These are phyloP conservation scores for Brassica rapa DNA, from an alignment of 345 rosid genomes.

Conservation along the genomic window DNA sequence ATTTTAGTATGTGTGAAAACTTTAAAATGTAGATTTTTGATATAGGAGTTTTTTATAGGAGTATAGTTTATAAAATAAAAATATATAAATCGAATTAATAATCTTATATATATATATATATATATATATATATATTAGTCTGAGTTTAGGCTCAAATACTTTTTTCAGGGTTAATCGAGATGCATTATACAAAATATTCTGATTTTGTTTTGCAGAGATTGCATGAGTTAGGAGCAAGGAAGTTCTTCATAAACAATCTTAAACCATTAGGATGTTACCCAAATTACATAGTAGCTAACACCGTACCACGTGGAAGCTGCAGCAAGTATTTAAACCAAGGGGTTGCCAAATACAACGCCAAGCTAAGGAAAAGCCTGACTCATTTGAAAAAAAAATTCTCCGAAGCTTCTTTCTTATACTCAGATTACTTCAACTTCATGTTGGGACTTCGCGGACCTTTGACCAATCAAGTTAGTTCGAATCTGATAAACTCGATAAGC, in stretches of 20 bases:
- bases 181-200: not conserved
- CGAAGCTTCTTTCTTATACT: slow-evolving; percentile 24
- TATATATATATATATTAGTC: not conserved
- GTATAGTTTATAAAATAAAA: not conserved
- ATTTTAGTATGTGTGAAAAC: not conserved
- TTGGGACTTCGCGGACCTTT: slow-evolving; percentile 20
- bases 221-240: slow-evolving; percentile 34
- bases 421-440: slow-evolving; percentile 35
- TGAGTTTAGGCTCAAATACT: not conserved
- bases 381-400: not conserved
- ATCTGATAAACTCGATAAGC: slow-evolving; percentile 10
- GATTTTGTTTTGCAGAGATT: slow-evolving; percentile 22
- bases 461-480: slow-evolving; percentile 24
- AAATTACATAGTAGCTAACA: not conserved
- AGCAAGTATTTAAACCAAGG: not conserved
- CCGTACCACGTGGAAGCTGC: slow-evolving; percentile 29
- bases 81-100: not conserved
- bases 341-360: slow-evolving; percentile 5
- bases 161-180: not conserved
- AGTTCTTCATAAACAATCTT: slow-evolving; percentile 32
- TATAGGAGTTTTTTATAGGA: not conserved
- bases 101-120: not conserved
- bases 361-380: slow-evolving; percentile 13
- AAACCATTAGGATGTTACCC: slow-evolving; percentile 40
- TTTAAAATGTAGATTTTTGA: not conserved